phyloP scores from a whole-genome alignment of 345 rosid genomes.

The Clausena lansium region DNA sequence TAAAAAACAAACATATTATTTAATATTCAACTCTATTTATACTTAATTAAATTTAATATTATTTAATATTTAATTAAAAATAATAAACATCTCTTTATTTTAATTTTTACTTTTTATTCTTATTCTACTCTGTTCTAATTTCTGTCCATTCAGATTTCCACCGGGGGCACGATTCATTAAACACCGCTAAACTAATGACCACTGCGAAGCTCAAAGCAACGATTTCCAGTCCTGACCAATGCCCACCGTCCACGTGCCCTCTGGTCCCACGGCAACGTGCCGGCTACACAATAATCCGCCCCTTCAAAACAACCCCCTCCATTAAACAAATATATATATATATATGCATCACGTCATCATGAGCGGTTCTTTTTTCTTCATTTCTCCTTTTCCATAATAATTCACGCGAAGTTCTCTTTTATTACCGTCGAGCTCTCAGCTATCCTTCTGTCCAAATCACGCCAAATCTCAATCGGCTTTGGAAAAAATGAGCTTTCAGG shows the following conservation, averaged over 20 bases:
- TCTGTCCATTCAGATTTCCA: no score
- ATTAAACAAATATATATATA: background rate
- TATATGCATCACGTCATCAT: background rate
- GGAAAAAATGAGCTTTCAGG: conserved; percentile 86
- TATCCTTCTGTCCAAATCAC: background rate
- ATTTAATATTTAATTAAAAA: no score
- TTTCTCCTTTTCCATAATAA: background rate
- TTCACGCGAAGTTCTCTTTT: background rate
- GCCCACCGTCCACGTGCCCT: conserved; percentile 10
- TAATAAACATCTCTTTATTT: no score
- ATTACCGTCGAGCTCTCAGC: background rate
- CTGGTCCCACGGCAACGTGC: conserved; percentile 4
- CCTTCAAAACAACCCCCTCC: background rate
- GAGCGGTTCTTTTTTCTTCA: background rate
- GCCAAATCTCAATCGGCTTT: background rate
- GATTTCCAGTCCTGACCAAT: background rate
- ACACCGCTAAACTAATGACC: background rate
- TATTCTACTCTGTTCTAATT: no score
- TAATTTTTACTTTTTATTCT: no score
- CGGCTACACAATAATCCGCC: conserved; percentile 7
- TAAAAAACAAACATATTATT: no score
- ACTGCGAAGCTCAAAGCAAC: background rate
- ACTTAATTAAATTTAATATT: no score
- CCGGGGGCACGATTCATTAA: conserved; percentile 1
- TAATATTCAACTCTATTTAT: no score